Base-by-base conservation (phyloP, 345 rosid genomes). In the Moringa oleifera region DNA sequence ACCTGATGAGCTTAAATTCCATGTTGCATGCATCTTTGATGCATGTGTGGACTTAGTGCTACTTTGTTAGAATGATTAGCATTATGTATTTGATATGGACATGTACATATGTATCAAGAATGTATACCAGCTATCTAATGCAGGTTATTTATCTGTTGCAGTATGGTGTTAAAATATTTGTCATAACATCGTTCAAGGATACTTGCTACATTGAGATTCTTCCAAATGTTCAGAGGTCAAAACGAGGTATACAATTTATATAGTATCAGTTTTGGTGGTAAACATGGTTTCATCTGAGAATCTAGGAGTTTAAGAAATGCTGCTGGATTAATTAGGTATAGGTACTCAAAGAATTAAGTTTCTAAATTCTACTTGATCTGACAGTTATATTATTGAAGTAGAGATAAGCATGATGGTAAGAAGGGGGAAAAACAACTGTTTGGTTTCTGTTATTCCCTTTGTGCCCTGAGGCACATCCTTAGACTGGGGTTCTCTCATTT, bases 121-220 rank as follows among this genome's bases (percentile, higher is more conserved):
- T 41, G 47, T 41, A 4, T 41, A 15, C 12, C 12, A 11, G 47
- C 47, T 41, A 2, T 41, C 17, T 41, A 15, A 41, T 41, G 47
- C 47, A 41, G 6, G 47, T 15, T 41, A 59, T 15, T 60, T 37
- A 65, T 59, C 63, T 65, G 23, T 56, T 80, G 78, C 83, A 83
- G 88, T 80, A 80, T 65, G 88, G 88, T 19, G 78, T 83, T 25
- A 80, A 74, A 70, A 83, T 80, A 71, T 75, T 80, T 65, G 85
- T 80, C 71, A 80, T 83, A 63, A 80, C 88, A 45, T 80, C 88
- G 57, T 83, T 83, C 79, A 83, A 83, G 71, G 88, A 83, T 73
- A 83, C 88, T 25, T 80, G 88, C 75, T 78, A 74, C 73, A 80
- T 80, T 65, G 88, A 83, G 80, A 83, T 83, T 69, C 69, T 80